Base-by-base conservation (phyloP, 345 rosid genomes). In the Alliaria petiolata region DNA sequence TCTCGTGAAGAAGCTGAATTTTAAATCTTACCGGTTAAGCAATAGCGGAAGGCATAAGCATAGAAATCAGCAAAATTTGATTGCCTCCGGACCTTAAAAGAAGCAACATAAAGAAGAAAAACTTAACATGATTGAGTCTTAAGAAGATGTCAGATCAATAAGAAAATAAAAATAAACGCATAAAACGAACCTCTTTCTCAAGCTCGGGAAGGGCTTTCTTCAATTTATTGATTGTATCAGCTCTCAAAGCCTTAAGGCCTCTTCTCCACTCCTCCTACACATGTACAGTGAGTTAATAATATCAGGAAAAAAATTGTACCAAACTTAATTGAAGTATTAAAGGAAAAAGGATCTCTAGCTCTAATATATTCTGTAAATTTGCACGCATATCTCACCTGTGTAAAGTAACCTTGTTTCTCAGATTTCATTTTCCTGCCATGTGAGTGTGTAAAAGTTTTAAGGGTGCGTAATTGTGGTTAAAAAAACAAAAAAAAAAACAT, bases 361-460 rank as follows among this genome's bases (percentile, higher is more conserved):
- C 51, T 38, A 3, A 44, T 28, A 15, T 49, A 50, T n/a, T n/a
- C n/a, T n/a, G n/a, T n/a, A n/a, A 45, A 58, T 17, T 11, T 13
- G 4, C 4, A 56, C 38, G 39, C 3, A 74, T 63, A 54, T 35
- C 86, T 57, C 52, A 90, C 98, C 88, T 85, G 68, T 36, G 95
- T 95, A 67, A 95, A 95, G 83, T 95, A 95, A 65, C 96, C 99
- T 62, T 91, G 99, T 80, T 86, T 95, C 82, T 91, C 97, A 44
- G 96, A 81, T 81, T 86, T 89, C 99, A 95, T 91, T 78, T 89
- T 95, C 99, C 99, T 95, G 87, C 22, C 0, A 77, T 6, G 34
- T 19, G 15, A 45, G 70, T 53, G 45, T 19, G 70, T 14, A 16
- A 53, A 54, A 19, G 51, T 40, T 67, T 67, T 44, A 62, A 63